A percentile compares a stretch with the other conserved stretches of the same genome.
Conservation (phyloP, 495 filamentous ascomycete species). For the Hypoxylon fuscum region DNA sequence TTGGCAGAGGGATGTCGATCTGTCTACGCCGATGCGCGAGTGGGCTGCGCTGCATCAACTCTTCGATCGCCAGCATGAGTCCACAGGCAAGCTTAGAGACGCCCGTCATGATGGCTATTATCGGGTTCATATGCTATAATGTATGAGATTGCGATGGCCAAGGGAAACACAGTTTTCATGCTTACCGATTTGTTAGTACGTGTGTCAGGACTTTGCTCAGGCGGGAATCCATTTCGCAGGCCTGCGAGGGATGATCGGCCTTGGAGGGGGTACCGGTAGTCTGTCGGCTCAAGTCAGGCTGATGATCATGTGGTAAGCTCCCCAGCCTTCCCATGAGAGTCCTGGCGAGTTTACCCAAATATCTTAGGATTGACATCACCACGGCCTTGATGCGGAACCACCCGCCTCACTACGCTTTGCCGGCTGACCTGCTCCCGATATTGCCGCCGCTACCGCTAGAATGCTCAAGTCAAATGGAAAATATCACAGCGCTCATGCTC, state of each 20-base stretch:
- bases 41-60: conserved; percentile 24
- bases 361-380: conserved; percentile 29
- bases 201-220: conserved; percentile 23
- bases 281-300: conserved; percentile 18
- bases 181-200: conserved; percentile 9
- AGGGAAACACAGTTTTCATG: conserved; percentile 3
- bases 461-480: conserved; percentile 6
- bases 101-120: conserved; percentile 19
- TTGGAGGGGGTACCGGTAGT: conserved; percentile 14
- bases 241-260: conserved; percentile 17
- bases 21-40: conserved; percentile 14
- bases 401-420: conserved; percentile 27
- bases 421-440: conserved; percentile 25
- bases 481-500: conserved; percentile 22
- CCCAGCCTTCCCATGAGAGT: conserved; percentile 15
- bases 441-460: conserved; percentile 12
- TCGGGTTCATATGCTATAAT: conserved; percentile 32
- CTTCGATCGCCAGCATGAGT: conserved; percentile 18
- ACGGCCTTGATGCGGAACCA: conserved; percentile 20
- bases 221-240: conserved; percentile 25
- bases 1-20: conserved; percentile 13
- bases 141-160: conserved; percentile 16
- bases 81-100: conserved; percentile 10
- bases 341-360: conserved; percentile 12
- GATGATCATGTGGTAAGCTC: conserved; percentile 27